These are phyloP conservation scores for Amphicarpaea edgeworthii DNA, from an alignment of 306 rosid genomes.

Conservation along the genomic window DNA sequence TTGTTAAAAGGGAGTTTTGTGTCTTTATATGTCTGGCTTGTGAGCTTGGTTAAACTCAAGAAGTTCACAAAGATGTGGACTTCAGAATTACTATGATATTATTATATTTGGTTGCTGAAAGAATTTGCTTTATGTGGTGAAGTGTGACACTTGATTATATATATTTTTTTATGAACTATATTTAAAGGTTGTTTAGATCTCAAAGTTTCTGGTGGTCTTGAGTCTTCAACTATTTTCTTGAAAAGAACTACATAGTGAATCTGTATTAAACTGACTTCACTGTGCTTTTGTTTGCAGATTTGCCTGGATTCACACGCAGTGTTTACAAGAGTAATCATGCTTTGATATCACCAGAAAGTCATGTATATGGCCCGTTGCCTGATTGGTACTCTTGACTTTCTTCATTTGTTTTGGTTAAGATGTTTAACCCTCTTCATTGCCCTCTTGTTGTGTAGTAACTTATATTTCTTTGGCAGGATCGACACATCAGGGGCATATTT, in stretches of 20 bases:
- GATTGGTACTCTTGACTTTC: constrained; percentile 67
- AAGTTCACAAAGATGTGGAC: constrained; percentile 16
- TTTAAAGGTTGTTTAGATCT: neutral
- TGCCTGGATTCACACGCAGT: constrained; percentile 98
- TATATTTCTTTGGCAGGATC: constrained; percentile 64
- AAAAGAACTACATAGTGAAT: constrained; percentile 6
- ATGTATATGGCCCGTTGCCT: constrained; percentile 86
- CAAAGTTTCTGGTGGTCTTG: constrained; percentile 20
- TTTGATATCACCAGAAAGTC: constrained; percentile 90
- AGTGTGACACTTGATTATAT: constrained; percentile 26
- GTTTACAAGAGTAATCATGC: constrained; percentile 87
- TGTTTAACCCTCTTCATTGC: constrained; percentile 33
- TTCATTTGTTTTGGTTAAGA: constrained; percentile 37
- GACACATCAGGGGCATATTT: constrained; percentile 81
- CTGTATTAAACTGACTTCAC: constrained; percentile 34
- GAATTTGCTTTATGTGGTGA: constrained; percentile 18
- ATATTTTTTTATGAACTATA: neutral
- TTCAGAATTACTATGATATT: constrained; percentile 16
- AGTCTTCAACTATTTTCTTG: constrained; percentile 18
- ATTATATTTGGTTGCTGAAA: constrained; percentile 22
- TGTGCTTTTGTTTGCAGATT: constrained; percentile 61
- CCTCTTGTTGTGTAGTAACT: constrained; percentile 37
- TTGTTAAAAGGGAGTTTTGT: neutral
- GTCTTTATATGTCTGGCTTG: neutral
- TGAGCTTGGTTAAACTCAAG: constrained; percentile 30